Conservation (phyloP, 2,329 filamentous ascomycete species). For the Lachnellula subtilissima region DNA sequence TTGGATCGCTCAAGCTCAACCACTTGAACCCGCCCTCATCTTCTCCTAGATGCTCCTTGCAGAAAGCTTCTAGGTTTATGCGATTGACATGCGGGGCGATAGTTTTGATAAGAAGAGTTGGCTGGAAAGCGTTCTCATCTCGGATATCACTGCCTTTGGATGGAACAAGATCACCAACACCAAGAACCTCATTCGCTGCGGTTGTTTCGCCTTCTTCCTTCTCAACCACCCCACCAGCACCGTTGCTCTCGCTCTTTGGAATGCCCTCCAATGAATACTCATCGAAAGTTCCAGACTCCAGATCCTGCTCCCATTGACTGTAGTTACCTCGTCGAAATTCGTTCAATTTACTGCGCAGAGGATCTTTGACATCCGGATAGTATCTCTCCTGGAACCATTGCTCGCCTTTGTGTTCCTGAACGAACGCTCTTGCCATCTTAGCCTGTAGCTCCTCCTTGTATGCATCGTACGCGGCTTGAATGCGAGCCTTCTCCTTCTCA, state of each 20-base stretch:
- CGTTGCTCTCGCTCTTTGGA: conserved; percentile 88
- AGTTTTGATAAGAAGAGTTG: conserved; percentile 94
- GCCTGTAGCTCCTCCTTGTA: conserved; percentile 67
- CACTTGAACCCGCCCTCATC: conserved; percentile 90
- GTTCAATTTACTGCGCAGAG: conserved; percentile 69
- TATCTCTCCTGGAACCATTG: conserved; percentile 99
- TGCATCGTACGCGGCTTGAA: conserved; percentile 63
- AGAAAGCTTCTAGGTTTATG: conserved; percentile 88
- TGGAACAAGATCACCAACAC: conserved; percentile 85
- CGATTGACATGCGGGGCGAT: conserved; percentile 94
- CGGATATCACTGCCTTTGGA: conserved; percentile 78
- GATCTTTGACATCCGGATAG: conserved; percentile 72
- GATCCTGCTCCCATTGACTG: conserved; percentile 81
- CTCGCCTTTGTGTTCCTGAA: conserved; percentile 86
- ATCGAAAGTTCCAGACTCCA: conserved; percentile 82
- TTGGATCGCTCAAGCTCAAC: conserved; percentile 92
- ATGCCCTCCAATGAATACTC: conserved; percentile 92
- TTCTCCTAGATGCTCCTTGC: conserved; percentile 89
- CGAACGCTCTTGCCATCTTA: conserved; percentile 84
- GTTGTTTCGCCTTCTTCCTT: conserved; percentile 95
- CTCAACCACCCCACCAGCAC: conserved; percentile 76
- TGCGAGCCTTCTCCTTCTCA: conserved; percentile 72
- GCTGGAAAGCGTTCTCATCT: conserved; percentile 83
- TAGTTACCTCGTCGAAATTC: conserved; percentile 76
- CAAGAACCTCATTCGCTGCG: conserved; percentile 84